phyloP scores from a whole-genome alignment of 73 alveolate species.

The Strombidium stylifer region DNA sequence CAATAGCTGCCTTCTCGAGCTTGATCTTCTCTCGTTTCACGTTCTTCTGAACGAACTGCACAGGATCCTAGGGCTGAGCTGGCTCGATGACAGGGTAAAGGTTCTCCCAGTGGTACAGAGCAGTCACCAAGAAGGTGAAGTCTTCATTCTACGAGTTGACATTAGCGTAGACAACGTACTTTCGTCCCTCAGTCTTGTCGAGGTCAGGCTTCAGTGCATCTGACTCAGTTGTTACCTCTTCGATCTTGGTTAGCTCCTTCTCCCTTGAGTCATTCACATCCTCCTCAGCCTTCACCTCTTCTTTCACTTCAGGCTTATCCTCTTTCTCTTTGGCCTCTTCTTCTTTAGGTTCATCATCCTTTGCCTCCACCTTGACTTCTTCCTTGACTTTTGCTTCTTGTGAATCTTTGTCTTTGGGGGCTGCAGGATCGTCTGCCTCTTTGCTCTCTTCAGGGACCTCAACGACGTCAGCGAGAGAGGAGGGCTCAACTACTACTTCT shows the following conservation, averaged over 20 bases:
- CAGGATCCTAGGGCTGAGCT: conserved; percentile 19
- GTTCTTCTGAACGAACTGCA: background rate
- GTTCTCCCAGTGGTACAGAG: conserved; percentile 60
- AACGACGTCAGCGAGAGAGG: too few species aligned
- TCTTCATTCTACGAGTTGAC: conserved; percentile 52
- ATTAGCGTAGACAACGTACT: conserved; percentile 48
- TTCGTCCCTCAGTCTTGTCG: too few species aligned
- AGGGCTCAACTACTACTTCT: too few species aligned
- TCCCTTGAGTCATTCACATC: conserved; percentile 27
- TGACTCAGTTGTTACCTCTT: too few species aligned
- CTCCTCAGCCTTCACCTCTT: conserved; percentile 32
- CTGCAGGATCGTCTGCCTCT: too few species aligned
- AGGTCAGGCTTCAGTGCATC: too few species aligned
- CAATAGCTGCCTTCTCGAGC: background rate
- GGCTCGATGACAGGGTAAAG: conserved; percentile 27
- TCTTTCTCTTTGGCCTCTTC: background rate
- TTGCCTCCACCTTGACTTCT: background rate
- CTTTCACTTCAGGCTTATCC: background rate
- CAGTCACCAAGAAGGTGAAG: conserved; percentile 51
- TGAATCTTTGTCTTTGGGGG: background rate
- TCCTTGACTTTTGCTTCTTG: background rate
- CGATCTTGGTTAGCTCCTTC: background rate
- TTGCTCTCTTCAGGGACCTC: too few species aligned
- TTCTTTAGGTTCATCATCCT: background rate
- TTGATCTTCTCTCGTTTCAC: background rate